phyloP scores from a whole-genome alignment of 1,139 yeast genomes.

The Chernovozyma sophiae-reginae region DNA sequence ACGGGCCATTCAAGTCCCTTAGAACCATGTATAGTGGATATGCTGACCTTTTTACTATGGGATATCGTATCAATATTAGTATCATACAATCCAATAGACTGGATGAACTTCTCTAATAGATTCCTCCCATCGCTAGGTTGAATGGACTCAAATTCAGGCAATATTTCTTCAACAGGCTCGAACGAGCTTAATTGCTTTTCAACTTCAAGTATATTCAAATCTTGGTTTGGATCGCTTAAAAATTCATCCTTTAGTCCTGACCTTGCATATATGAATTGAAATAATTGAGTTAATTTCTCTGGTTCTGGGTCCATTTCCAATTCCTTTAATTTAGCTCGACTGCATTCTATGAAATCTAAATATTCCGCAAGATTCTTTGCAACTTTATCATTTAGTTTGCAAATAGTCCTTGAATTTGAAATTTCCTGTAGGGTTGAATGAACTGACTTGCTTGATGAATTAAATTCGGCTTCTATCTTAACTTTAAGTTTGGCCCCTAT shows the following conservation, averaged over 20 bases:
- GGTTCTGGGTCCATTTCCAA: conserved; percentile 5
- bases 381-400: conserved; percentile 13
- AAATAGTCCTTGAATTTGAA: not conserved
- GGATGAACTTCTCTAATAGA: conserved; percentile 50
- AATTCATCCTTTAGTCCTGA: conserved; percentile 33
- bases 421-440: not conserved
- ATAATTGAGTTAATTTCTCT: conserved; percentile 14
- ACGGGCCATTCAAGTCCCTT: conserved; percentile 96
- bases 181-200: conserved; percentile 38
- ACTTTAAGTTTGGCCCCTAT: conserved; percentile 60
- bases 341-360: conserved; percentile 25
- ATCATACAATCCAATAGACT: conserved; percentile 58
- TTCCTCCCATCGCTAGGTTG: conserved; percentile 19
- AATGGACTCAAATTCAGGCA: conserved; percentile 36
- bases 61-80: conserved; percentile 13
- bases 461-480: conserved; percentile 23
- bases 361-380: conserved; percentile 20
- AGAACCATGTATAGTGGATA: conserved; percentile 84
- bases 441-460: conserved; percentile 2
- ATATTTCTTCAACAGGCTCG: conserved; percentile 49
- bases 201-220: conserved; percentile 42
- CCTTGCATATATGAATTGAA: conserved; percentile 20
- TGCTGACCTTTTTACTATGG: conserved; percentile 25
- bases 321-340: conserved; percentile 14
- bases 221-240: conserved; percentile 22